Evolutionary conservation across 129 eudicot species (phyloP).

Genomic region (Apium graveolens): DNA sequence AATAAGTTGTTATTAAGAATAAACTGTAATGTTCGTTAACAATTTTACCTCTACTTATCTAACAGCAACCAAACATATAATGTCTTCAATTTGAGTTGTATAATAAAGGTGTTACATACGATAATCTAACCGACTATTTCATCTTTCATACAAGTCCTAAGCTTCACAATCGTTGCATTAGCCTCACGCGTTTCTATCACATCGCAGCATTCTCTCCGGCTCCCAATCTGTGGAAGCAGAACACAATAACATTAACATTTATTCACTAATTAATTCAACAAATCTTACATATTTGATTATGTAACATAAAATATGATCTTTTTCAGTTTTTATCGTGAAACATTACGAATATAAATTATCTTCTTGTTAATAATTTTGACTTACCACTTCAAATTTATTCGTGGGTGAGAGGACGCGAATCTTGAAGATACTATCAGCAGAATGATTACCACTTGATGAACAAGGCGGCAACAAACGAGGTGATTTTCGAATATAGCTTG

Average conservation of each 20-base stretch:
- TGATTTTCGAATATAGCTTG: constrained; percentile 37
- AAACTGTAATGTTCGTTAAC: no score
- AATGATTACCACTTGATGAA: constrained; percentile 18
- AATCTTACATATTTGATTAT: not conserved
- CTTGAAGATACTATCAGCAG: constrained; percentile 33
- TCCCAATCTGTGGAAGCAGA: constrained; percentile 19
- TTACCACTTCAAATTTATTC: constrained; percentile 30
- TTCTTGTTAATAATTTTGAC: constrained; percentile 3
- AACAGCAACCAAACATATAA: not conserved
- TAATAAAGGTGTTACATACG: not conserved
- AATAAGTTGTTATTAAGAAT: not conserved
- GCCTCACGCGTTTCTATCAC: constrained; percentile 10
- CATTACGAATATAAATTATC: no score
- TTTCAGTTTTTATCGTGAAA: no score
- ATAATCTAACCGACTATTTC: constrained; percentile 19
- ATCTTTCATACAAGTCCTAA: constrained; percentile 21
- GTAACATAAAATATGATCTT: not conserved
- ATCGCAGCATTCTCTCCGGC: constrained; percentile 33
- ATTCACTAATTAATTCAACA: not conserved
- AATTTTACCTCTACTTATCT: not conserved
- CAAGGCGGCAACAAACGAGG: constrained; percentile 37
- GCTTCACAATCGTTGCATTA: constrained; percentile 18
- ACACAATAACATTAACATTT: not conserved
- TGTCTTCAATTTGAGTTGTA: not conserved
- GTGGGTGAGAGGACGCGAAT: constrained; percentile 40